A percentile compares a stretch with the other conserved stretches of the same genome.
Conservation (phyloP, 495 filamentous ascomycete genomes). For the Penicillium cataractarum region DNA sequence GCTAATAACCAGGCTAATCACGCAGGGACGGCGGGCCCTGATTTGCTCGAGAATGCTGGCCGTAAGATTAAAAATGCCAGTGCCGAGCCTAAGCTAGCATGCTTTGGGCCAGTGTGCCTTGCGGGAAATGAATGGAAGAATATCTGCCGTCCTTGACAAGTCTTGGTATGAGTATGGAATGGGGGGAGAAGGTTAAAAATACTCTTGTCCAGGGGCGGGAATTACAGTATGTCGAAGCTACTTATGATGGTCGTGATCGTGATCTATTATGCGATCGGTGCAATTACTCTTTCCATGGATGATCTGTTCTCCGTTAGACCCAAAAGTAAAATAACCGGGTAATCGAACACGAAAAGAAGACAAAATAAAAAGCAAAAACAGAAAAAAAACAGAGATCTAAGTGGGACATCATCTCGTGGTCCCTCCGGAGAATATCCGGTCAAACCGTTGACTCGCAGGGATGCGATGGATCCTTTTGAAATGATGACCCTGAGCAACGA, state of each 20-base stretch:
- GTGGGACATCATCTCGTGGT: background rate
- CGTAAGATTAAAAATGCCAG: conserved; percentile 6
- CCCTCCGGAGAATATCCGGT: conserved; percentile 5
- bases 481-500: background rate
- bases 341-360: background rate
- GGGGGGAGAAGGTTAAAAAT: background rate
- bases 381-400: background rate
- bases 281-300: background rate
- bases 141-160: background rate
- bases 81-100: background rate
- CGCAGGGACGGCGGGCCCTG: background rate
- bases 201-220: background rate
- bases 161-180: background rate
- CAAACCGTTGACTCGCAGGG: conserved; percentile 4
- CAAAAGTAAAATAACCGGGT: background rate
- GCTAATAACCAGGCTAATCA: background rate
- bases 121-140: background rate
- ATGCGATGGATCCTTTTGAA: background rate
- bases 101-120: background rate
- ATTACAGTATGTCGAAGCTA: background rate
- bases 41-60: conserved; percentile 1
- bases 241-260: background rate
- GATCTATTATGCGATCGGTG: background rate
- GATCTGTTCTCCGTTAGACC: background rate
- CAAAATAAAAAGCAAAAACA: background rate